These are phyloP conservation scores for Aeschynomene evenia DNA, from an alignment of 306 rosid species.

Conservation along the genomic window DNA sequence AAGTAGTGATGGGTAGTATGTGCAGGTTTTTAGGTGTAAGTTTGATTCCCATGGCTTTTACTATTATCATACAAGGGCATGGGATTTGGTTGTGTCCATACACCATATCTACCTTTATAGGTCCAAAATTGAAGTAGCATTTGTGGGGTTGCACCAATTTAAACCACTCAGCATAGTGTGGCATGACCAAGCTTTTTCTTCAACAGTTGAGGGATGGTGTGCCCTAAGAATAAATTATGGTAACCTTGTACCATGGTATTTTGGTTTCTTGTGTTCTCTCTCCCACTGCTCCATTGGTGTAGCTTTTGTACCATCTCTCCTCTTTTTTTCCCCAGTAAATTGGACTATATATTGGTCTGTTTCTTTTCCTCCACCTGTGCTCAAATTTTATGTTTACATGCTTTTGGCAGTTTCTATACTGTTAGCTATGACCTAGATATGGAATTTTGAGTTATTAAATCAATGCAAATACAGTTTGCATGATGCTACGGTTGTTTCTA, in stretches of 20 bases:
- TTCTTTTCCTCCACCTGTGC: constrained; percentile 18
- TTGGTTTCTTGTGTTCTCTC: constrained; percentile 23
- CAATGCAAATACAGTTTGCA: neutral
- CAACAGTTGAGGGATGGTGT: constrained; percentile 22
- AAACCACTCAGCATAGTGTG: constrained; percentile 33
- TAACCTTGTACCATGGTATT: constrained; percentile 28
- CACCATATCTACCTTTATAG: constrained; percentile 30
- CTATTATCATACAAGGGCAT: constrained; percentile 40
- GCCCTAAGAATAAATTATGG: constrained; percentile 26
- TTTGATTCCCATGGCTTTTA: constrained; percentile 48
- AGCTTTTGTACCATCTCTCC: constrained; percentile 24
- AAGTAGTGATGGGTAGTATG: constrained; percentile 43
- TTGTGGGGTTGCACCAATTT: constrained; percentile 33
- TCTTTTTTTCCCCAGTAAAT: constrained; percentile 3
- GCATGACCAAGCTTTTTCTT: constrained; percentile 24
- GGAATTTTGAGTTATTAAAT: neutral
- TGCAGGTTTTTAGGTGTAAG: constrained; percentile 55
- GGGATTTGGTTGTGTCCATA: constrained; percentile 42
- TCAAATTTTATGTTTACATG: neutral
- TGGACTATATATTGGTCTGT: constrained; percentile 10
- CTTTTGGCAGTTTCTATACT: constrained; percentile 13
- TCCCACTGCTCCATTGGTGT: neutral
- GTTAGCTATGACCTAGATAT: neutral
- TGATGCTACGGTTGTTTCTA: neutral
- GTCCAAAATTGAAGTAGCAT: constrained; percentile 38